Percentiles rank a stretch among this genome's conserved stretches.
Evolutionary conservation across 2,329 filamentous ascomycete species (phyloP).

Genomic region (Truncatella angustata): DNA sequence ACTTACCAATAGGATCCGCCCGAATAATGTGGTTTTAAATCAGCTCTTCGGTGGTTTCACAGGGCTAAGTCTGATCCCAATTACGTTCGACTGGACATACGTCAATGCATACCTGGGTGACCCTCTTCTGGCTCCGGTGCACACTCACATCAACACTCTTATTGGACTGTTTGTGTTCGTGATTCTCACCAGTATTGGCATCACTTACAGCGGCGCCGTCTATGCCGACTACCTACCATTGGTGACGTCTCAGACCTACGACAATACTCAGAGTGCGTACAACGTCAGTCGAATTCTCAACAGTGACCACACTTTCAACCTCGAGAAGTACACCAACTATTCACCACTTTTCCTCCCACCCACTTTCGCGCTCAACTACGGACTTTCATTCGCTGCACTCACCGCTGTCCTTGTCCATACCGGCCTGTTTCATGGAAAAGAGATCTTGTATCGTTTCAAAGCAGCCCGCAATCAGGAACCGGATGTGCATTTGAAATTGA

Average conservation of each 20-base stretch:
- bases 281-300: constrained; percentile 52
- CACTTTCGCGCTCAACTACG: constrained; percentile 45
- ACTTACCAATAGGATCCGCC: constrained; percentile 31
- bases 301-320: constrained; percentile 45
- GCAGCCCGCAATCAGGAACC: constrained; percentile 44
- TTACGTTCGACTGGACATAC: constrained; percentile 44
- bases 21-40: constrained; percentile 44
- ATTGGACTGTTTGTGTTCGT: constrained; percentile 39
- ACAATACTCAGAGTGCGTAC: constrained; percentile 53
- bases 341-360: constrained; percentile 54
- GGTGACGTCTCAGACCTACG: constrained; percentile 51
- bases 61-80: constrained; percentile 39
- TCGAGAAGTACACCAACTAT: constrained; percentile 50
- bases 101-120: constrained; percentile 32
- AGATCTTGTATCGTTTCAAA: constrained; percentile 43
- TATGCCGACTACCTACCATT: constrained; percentile 55
- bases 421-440: constrained; percentile 37
- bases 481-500: constrained; percentile 50
- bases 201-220: constrained; percentile 43
- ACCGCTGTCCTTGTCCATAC: constrained; percentile 40
- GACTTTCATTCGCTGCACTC: constrained; percentile 53
- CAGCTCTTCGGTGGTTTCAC: constrained; percentile 48
- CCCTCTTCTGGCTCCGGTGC: constrained; percentile 31
- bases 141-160: constrained; percentile 41
- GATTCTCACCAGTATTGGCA: constrained; percentile 42